phyloP scores from a whole-genome alignment of 768 basidiomycete genomes.

The Hericium alpestre region DNA sequence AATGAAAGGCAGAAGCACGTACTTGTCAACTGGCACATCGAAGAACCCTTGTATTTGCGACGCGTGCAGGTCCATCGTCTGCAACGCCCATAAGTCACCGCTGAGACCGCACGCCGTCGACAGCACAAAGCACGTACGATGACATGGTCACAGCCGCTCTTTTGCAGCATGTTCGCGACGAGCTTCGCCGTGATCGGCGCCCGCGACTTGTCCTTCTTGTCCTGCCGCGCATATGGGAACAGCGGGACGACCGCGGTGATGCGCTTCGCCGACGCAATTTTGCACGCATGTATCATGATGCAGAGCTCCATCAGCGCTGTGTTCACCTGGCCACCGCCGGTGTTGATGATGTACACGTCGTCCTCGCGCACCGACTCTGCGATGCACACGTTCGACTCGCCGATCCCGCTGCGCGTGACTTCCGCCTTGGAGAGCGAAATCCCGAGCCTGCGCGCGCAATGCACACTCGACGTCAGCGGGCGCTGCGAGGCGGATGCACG shows the following conservation, averaged over 20 bases:
- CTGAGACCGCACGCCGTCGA: neutral
- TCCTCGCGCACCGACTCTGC: conserved; percentile 93
- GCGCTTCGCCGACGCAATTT: conserved; percentile 95
- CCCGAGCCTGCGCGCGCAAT: conserved; percentile 55
- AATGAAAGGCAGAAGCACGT: conserved; percentile 28
- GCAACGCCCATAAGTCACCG: neutral
- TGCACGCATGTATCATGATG: conserved; percentile 99
- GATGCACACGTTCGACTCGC: conserved; percentile 87
- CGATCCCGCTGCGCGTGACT: conserved; percentile 79
- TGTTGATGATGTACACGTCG: conserved; percentile 98
- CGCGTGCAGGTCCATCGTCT: conserved; percentile 99
- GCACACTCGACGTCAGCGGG: conserved; percentile 12
- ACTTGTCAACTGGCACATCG: conserved; percentile 99
- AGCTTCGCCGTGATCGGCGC: conserved; percentile 98
- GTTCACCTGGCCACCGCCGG: conserved; percentile 78
- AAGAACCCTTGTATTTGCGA: conserved; percentile 99
- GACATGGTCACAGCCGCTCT: conserved; percentile 90
- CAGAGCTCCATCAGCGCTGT: conserved; percentile 95
- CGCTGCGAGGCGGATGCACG: neutral
- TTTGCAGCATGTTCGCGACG: conserved; percentile 94
- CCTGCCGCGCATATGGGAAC: conserved; percentile 94
- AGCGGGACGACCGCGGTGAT: conserved; percentile 98
- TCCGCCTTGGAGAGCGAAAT: conserved; percentile 80
- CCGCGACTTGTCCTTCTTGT: conserved; percentile 98
- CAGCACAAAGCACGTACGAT: conserved; percentile 50